Evolutionary conservation across 257 asterid genomes (phyloP).

Genomic region (Scutellaria galericulata): DNA sequence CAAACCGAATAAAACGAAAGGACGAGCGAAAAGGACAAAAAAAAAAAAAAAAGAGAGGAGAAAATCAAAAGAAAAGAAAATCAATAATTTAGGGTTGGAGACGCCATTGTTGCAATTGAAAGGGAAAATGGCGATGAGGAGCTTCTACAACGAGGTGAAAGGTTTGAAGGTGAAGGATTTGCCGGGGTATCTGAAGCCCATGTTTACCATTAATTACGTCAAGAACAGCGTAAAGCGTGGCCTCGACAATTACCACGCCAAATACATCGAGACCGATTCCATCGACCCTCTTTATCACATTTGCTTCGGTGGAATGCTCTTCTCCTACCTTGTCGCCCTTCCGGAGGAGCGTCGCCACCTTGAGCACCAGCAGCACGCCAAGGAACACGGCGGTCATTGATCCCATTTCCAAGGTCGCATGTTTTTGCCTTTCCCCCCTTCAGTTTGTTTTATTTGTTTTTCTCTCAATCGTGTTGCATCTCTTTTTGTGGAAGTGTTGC

Average conservation of each 20-base stretch:
- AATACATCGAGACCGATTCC: conserved; percentile 75
- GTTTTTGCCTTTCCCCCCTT: not conserved
- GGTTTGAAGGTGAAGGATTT: conserved; percentile 82
- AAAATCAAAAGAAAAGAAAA: no score
- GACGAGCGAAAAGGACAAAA: not conserved
- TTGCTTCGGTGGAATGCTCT: conserved; percentile 82
- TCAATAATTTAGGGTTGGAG: not conserved
- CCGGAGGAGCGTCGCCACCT: conserved; percentile 99
- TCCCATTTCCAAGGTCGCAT: not conserved
- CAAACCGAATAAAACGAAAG: not conserved
- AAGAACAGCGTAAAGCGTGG: conserved; percentile 55
- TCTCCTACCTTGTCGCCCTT: conserved; percentile 87
- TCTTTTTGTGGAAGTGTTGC: no score
- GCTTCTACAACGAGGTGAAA: conserved; percentile 71
- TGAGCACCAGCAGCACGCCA: conserved; percentile 51
- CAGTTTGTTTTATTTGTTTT: not conserved
- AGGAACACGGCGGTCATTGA: conserved; percentile 64
- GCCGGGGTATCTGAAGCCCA: conserved; percentile 79
- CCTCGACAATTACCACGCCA: conserved; percentile 66
- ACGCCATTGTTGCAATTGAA: not conserved
- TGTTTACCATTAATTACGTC: conserved; percentile 47
- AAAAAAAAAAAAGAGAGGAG: not conserved
- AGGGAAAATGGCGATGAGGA: conserved; percentile 69
- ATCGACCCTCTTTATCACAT: conserved; percentile 70
- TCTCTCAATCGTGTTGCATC: no score